Base-by-base conservation (phyloP, 768 basidiomycete genomes). In the Scleroderma citrinum region DNA sequence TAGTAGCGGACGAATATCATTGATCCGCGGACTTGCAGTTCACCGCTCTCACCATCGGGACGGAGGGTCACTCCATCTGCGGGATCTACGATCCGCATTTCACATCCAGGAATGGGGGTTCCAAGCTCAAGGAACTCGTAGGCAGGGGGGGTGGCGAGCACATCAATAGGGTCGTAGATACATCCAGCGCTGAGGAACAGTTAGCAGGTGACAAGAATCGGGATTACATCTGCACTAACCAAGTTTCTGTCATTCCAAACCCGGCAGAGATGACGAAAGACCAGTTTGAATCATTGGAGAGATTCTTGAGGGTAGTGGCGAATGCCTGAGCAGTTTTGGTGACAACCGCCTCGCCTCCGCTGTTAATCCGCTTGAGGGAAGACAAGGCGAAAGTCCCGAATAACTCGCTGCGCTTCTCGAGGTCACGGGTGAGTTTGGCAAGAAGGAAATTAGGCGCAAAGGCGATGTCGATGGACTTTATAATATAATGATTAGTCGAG, bases 201-300 rank as follows among this genome's bases (percentile, higher is more conserved):
- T 54, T 4, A 56, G 38, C 26, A 16, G 5, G n/a, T 5, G 17
- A 0, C 10, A 1, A 19, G 10, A 21, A 17, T 3, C 7, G 16
- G 16, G n/a, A 19, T 34, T 3, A 14, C 16, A 44, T 44, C 11
- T 34, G n/a, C 0, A 38, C 70, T 44, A 40, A 61, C 57, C 67
- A 66, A 23, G 74, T 76, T 50, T 76, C 74, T 0, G 66, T 73
- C 73, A 74, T 72, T 26, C 71, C 71, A 39, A 72, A 72, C 3
- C 67, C 69, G 31, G 61, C 63, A 19, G 56, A 54, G 37, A 56
- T 54, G 19, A 34, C 36, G 35, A 56, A 54, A 5, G 56, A 46
- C 10, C 38, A 46, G 7, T 56, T 30, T 0, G 54, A 56, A 30
- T 58, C 49, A 39, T 53, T 62, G 6, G 58, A 52, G 7, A 63